Conservation (phyloP, 2,329 filamentous ascomycete species). For the Aureobasidium sp. region DNA sequence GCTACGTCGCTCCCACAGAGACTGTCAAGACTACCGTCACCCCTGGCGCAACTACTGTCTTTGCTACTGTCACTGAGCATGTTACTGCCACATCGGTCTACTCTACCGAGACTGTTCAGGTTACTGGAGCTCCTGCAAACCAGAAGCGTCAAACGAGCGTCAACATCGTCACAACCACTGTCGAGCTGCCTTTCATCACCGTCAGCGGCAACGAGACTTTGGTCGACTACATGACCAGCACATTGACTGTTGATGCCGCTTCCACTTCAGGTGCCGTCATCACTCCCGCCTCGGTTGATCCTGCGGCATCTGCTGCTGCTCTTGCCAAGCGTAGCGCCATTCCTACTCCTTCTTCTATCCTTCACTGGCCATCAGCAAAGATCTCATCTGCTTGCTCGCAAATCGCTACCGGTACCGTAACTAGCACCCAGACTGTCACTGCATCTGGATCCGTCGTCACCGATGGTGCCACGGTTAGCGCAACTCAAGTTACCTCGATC, state of each 20-base stretch:
- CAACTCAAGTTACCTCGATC: not conserved
- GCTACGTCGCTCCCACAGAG: not conserved
- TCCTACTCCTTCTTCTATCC: conserved; percentile 10
- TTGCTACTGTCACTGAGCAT: not conserved
- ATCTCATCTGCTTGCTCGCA: conserved; percentile 17
- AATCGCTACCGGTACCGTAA: conserved; percentile 16
- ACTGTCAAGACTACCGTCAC: not conserved
- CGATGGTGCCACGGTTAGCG: not conserved
- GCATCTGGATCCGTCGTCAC: not conserved
- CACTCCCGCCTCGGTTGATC: not conserved
- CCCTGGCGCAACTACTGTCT: not conserved
- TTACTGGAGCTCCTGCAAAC: not conserved
- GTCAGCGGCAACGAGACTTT: not conserved
- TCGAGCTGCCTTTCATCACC: conserved; percentile 5
- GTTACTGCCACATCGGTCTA: not conserved
- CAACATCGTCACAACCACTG: conserved; percentile 1
- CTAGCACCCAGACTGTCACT: not conserved
- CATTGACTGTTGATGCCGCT: not conserved
- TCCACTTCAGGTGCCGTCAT: conserved; percentile 2
- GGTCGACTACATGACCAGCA: not conserved
- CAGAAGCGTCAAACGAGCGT: not conserved
- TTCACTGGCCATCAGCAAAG: conserved; percentile 6
- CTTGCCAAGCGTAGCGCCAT: conserved; percentile 1
- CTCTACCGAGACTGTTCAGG: not conserved
- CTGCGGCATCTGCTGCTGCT: not conserved